A percentile compares a stretch with the other conserved stretches of the same genome.
Evolutionary conservation across 495 filamentous ascomycete species (phyloP).

Genomic region (Penicillium macrosclerotiorum): DNA sequence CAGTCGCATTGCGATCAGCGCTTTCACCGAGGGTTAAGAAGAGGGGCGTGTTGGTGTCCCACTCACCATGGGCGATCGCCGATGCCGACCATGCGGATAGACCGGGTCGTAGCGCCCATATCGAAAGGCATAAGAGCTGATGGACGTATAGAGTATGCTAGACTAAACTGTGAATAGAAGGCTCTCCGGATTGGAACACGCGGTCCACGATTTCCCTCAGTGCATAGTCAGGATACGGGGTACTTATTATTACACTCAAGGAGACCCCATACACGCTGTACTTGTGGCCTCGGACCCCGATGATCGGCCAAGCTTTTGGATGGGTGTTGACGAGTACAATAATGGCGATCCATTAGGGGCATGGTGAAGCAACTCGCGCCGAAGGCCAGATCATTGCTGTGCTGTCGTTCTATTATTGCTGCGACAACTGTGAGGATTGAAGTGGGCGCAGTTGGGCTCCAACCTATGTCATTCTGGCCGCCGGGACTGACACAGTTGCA

Average conservation of each 20-base stretch:
- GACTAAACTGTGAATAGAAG: constrained; percentile 1
- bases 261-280: neutral
- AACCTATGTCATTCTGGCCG: neutral
- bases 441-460: neutral
- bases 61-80: constrained; percentile 9
- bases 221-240: too few species aligned
- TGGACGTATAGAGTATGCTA: neutral
- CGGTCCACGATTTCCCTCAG: neutral
- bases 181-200: neutral
- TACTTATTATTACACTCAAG: too few species aligned
- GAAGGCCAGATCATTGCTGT: neutral
- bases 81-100: constrained; percentile 4
- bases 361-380: neutral
- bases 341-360: neutral
- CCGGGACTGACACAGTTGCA: neutral
- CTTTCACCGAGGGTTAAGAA: neutral
- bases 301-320: neutral
- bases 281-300: neutral
- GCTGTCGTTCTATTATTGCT: neutral
- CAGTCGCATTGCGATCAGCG: constrained; percentile 15
- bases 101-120: too few species aligned
- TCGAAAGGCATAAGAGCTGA: too few species aligned
- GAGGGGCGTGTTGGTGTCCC: constrained; percentile 2
- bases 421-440: neutral
- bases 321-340: neutral